These are phyloP conservation scores for Suhomyces prunicola DNA, from an alignment of 805 yeast genomes.

Conservation along the genomic window DNA sequence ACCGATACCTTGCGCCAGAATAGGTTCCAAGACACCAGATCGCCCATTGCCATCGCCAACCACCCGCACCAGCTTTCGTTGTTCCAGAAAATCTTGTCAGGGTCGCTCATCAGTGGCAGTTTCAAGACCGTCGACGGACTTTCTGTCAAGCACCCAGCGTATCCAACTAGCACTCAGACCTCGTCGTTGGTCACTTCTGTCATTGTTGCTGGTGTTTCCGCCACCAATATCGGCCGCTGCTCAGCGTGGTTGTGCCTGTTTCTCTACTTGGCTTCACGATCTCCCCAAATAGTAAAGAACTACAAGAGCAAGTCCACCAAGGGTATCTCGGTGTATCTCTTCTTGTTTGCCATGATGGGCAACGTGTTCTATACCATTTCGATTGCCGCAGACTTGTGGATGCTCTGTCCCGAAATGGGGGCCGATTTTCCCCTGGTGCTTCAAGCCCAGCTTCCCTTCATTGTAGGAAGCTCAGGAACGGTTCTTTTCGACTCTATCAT, in stretches of 20 bases:
- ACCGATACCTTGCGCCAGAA: conserved; percentile 14
- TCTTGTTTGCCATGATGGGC: conserved; percentile 36
- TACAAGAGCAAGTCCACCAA: conserved; percentile 26
- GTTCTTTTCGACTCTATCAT: conserved; percentile 27
- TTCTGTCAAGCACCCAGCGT: not conserved
- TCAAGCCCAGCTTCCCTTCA: conserved; percentile 70
- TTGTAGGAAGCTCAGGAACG: conserved; percentile 62
- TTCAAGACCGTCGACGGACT: conserved; percentile 11
- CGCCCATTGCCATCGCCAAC: conserved; percentile 10
- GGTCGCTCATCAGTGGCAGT: conserved; percentile 12
- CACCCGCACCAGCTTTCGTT: conserved; percentile 1
- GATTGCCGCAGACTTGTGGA: conserved; percentile 26
- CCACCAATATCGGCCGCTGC: conserved; percentile 19
- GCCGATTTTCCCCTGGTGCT: conserved; percentile 12
- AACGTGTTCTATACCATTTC: conserved; percentile 35
- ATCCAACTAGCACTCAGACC: too few species aligned
- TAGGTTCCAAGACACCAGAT: conserved; percentile 14
- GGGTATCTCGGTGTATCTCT: conserved; percentile 34
- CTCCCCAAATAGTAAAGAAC: conserved; percentile 37
- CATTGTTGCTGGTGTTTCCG: not conserved
- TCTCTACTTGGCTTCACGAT: conserved; percentile 30
- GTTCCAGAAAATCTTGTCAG: conserved; percentile 13
- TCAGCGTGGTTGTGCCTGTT: conserved; percentile 35
- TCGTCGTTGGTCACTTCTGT: too few species aligned
- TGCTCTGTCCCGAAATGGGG: conserved; percentile 12